A percentile compares a stretch with the other conserved stretches of the same genome.
Evolutionary conservation across 176 grass and related monocot species (phyloP).

Genomic region (Poa annua): DNA sequence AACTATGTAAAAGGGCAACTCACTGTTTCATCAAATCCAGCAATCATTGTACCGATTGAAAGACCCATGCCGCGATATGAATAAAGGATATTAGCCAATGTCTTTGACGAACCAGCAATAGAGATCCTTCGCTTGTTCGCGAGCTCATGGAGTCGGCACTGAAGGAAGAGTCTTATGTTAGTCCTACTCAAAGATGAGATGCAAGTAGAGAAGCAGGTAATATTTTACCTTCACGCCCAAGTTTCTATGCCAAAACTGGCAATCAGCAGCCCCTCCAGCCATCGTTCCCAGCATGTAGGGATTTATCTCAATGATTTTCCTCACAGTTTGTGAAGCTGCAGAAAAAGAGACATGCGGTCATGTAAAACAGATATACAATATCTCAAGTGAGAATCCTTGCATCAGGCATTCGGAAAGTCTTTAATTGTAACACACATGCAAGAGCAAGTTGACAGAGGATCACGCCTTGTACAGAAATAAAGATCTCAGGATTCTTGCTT

Average conservation of each 20-base stretch:
- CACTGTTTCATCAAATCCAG: conserved; percentile 97
- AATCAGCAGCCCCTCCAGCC: conserved; percentile 95
- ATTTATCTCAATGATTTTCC: conserved; percentile 99
- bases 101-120: conserved; percentile 79
- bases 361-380: not conserved
- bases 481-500: not conserved
- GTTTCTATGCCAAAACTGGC: conserved; percentile 97
- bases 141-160: conserved; percentile 90
- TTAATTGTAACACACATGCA: not conserved
- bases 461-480: not conserved
- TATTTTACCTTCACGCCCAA: conserved; percentile 81
- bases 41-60: conserved; percentile 97
- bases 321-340: conserved; percentile 92
- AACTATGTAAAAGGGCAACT: not conserved
- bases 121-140: conserved; percentile 97
- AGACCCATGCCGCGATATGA: conserved; percentile 91
- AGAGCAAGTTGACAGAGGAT: conserved; percentile 13
- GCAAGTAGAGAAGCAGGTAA: not conserved
- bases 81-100: conserved; percentile 87
- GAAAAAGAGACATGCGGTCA: not conserved
- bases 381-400: not conserved
- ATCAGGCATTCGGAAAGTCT: not conserved
- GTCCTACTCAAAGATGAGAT: not conserved
- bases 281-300: conserved; percentile 98
- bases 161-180: conserved; percentile 34